A percentile compares a stretch with the other conserved stretches of the same genome.
Conservation (phyloP, 2,329 filamentous ascomycete species). For the Didymella segeticola region DNA sequence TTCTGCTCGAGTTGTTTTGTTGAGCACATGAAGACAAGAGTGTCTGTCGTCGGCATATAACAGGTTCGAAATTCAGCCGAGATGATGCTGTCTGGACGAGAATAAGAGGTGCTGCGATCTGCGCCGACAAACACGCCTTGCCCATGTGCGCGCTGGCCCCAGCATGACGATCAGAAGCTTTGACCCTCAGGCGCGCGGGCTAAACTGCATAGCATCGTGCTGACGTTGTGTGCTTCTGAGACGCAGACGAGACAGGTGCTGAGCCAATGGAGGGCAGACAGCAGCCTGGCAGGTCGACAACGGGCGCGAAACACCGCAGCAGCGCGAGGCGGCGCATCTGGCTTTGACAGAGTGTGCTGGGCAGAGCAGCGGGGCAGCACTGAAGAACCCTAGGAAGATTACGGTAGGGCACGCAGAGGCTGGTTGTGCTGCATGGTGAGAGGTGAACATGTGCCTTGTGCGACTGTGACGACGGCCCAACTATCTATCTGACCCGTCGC, state of each 20-base stretch:
- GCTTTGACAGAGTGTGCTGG: background rate
- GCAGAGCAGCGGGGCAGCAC: constrained; percentile 21
- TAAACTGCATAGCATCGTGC: constrained; percentile 32
- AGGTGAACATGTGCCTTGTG: constrained; percentile 11
- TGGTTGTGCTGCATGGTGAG: constrained; percentile 1
- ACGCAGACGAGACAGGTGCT: constrained; percentile 41
- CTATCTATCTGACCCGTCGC: constrained; percentile 12
- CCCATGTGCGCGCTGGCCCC: constrained; percentile 24
- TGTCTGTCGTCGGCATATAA: background rate
- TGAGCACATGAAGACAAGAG: background rate
- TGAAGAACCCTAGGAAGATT: constrained; percentile 1
- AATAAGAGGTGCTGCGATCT: constrained; percentile 30
- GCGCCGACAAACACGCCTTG: constrained; percentile 24
- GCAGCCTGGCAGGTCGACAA: constrained; percentile 14
- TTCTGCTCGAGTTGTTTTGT: background rate
- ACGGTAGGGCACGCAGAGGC: constrained; percentile 4
- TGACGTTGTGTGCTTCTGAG: constrained; percentile 40
- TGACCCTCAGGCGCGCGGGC: constrained; percentile 29
- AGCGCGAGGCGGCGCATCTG: constrained; percentile 18
- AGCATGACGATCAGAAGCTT: constrained; percentile 37
- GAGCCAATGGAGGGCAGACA: constrained; percentile 30
- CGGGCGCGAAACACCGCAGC: constrained; percentile 25
- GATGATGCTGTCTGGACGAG: constrained; percentile 3
- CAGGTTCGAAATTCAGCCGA: constrained; percentile 2
- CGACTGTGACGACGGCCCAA: constrained; percentile 16